Evolutionary conservation across 768 basidiomycete genomes (phyloP).

Genomic region (Saitozyma sp.): DNA sequence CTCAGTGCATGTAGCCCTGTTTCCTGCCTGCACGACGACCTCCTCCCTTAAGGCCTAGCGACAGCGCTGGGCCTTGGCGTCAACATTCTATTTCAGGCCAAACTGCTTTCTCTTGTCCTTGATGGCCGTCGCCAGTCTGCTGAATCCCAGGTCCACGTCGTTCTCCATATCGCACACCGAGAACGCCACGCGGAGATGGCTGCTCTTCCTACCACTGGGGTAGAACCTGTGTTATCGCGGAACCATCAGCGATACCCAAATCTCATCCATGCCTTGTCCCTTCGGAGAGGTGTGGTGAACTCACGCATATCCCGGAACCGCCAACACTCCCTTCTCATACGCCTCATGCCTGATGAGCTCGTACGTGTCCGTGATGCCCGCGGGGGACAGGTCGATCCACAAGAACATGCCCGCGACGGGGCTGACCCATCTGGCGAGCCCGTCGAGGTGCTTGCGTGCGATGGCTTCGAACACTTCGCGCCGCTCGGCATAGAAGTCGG

Average conservation of each 20-base stretch:
- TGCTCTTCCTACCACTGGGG: constrained; percentile 67
- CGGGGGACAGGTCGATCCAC: constrained; percentile 58
- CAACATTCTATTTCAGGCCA: constrained; percentile 14
- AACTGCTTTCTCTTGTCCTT: constrained; percentile 38
- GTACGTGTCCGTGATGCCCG: constrained; percentile 66
- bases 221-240: constrained; percentile 61
- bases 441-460: constrained; percentile 72
- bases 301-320: constrained; percentile 67
- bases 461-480: constrained; percentile 73
- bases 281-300: constrained; percentile 6
- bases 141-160: constrained; percentile 72
- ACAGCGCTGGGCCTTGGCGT: too few species aligned
- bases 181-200: constrained; percentile 81
- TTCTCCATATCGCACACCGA: constrained; percentile 57
- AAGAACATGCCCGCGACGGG: constrained; percentile 69
- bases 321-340: constrained; percentile 78
- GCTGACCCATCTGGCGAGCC: constrained; percentile 61
- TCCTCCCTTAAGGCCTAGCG: too few species aligned
- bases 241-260: background rate
- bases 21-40: too few species aligned
- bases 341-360: constrained; percentile 72
- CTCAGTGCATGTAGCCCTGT: too few species aligned
- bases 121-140: constrained; percentile 60
- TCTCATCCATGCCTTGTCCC: background rate
- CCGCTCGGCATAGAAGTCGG: constrained; percentile 56